Evolutionary conservation across 2,329 filamentous ascomycete species (phyloP), one percentile per base, ranked within the genome.

Genomic region (Aspergillus sp.): DNA sequence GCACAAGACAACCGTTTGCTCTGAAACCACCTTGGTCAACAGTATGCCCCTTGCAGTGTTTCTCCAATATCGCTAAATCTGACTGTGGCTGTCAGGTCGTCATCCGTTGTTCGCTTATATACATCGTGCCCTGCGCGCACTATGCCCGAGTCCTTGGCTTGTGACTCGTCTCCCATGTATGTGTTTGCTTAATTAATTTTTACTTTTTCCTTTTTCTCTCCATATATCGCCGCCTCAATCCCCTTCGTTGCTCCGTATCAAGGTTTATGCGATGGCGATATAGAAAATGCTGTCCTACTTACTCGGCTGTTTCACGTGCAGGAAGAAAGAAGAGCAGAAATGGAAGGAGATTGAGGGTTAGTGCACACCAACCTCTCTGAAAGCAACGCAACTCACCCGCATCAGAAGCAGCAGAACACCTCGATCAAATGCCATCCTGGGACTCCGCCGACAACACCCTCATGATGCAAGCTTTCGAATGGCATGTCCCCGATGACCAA

Each of bases 401-500:
- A n/a, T 32, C 44, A 65, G 61, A 64, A 17, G 46, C 53, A 20
- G 56, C 56, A 19, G 49, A 55, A 23, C 22, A 55, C 33, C 51
- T 59, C n/a, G 57, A 63, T 45, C 51, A 63, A 32, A 45, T 55
- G 7, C 50, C 58, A 32, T 64, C 65, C 52, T 67, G 64, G 65
- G 51, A 56, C 43, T 55, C 59, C 4, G 55, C 60, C 7, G 62
- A 68, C 41, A 69, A 69, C 42, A 41, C 49, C 13, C 77, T 80
- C 45, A 79, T 88, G 68, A 76, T 88, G 55, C 83, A 88, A 64
- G 80, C 74, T 10, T 88, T 86, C 61, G 85, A 88, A 69, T 88
- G 85, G 85, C 82, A 88, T 60, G 74, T 81, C 4, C 81, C 82
- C 2, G 75, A 77, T 39, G 78, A 83, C 53, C 66, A 76, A 45